Conservation (phyloP, 2,329 filamentous ascomycete species). For the Triangularia verruculosa region DNA sequence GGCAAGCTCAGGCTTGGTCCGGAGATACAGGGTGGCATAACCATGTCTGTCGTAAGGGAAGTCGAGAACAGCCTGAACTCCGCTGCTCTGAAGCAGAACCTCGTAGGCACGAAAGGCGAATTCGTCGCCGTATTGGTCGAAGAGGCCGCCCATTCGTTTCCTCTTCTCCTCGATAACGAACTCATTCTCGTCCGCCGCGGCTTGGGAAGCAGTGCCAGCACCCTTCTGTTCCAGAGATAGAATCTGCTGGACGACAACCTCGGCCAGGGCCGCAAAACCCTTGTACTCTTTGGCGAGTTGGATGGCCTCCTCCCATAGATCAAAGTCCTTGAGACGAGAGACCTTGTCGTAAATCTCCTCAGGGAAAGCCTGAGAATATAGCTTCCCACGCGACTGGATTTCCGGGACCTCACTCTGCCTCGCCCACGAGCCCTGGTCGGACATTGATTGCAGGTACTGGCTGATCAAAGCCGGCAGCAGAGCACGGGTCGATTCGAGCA, state of each 20-base stretch:
- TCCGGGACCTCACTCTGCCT: constrained; percentile 44
- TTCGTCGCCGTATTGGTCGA: constrained; percentile 61
- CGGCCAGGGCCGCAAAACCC: constrained; percentile 53
- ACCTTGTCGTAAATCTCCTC: constrained; percentile 51
- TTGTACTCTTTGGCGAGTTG: constrained; percentile 57
- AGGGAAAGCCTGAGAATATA: constrained; percentile 46
- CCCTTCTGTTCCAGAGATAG: constrained; percentile 37
- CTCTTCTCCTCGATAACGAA: constrained; percentile 46
- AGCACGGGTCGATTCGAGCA: constrained; percentile 43
- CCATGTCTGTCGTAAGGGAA: constrained; percentile 64
- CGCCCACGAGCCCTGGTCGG: constrained; percentile 53
- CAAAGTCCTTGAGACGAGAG: constrained; percentile 51
- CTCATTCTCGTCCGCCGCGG: constrained; percentile 39
- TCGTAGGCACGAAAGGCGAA: constrained; percentile 80
- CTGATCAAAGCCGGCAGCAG: constrained; percentile 52
- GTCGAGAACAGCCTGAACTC: constrained; percentile 66
- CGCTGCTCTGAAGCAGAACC: constrained; percentile 65
- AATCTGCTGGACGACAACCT: constrained; percentile 55
- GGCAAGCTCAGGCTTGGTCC: constrained; percentile 66
- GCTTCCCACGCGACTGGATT: constrained; percentile 41
- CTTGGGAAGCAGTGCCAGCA: constrained; percentile 35
- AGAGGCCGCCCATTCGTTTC: constrained; percentile 49
- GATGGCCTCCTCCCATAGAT: constrained; percentile 58
- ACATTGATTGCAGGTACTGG: constrained; percentile 52
- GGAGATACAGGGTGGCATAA: constrained; percentile 77